A percentile compares a stretch with the other conserved stretches of the same genome.
These are phyloP conservation scores for Catunica adiposa DNA, from an alignment of 2,329 filamentous ascomycete genomes.

Conservation along the genomic window DNA sequence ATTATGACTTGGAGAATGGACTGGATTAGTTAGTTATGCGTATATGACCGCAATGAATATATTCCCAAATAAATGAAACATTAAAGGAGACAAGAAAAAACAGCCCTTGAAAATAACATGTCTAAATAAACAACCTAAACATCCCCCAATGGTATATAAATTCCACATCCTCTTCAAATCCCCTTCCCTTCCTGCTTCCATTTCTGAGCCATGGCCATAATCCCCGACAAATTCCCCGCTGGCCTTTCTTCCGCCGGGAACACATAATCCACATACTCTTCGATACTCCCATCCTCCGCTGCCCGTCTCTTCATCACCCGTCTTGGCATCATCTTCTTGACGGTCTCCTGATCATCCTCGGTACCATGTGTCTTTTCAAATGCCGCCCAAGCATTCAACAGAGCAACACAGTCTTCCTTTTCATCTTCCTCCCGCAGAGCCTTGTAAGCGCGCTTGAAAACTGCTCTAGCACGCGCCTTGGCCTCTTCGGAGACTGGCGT, in stretches of 20 bases:
- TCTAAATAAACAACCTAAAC: slow-evolving; percentile 2
- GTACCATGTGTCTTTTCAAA: slow-evolving; percentile 81
- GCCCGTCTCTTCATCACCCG: slow-evolving; percentile 82
- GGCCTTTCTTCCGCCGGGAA: slow-evolving; percentile 92
- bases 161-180: slow-evolving; percentile 2
- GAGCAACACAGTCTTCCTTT: slow-evolving; percentile 81
- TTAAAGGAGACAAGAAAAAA: background rate
- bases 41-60: background rate
- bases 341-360: slow-evolving; percentile 56
- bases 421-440: slow-evolving; percentile 78
- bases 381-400: slow-evolving; percentile 81
- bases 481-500: slow-evolving; percentile 66
- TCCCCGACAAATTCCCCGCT: slow-evolving; percentile 63
- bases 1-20: background rate
- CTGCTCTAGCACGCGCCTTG: slow-evolving; percentile 60
- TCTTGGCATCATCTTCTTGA: slow-evolving; percentile 87
- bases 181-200: slow-evolving; percentile 57
- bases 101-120: no score
- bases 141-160: background rate
- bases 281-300: slow-evolving; percentile 81
- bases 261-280: slow-evolving; percentile 94
- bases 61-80: background rate
- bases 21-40: background rate
- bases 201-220: slow-evolving; percentile 69
- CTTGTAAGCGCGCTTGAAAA: slow-evolving; percentile 76